Percentiles rank a stretch among this genome's conserved stretches.
Conservation (phyloP, 306 rosid species). For the Castanopsis chinensis region DNA sequence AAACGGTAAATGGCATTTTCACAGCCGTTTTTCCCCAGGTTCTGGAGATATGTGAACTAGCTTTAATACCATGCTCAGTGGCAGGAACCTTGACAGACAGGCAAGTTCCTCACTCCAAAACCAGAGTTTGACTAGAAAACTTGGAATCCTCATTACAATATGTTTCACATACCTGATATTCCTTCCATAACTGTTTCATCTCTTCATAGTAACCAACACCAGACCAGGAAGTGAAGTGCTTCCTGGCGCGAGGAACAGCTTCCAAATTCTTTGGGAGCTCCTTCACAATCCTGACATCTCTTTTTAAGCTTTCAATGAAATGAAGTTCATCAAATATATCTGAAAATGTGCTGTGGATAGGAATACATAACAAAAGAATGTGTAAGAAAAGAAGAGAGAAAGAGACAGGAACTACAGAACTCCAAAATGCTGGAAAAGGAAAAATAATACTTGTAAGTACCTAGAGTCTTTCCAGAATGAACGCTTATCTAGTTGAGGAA, state of each 20-base stretch:
- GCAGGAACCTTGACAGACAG: neutral
- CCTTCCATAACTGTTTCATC: slow-evolving; percentile 70
- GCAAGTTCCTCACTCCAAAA: neutral
- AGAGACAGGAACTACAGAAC: neutral
- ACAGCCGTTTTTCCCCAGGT: neutral
- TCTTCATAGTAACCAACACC: slow-evolving; percentile 80
- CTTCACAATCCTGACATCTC: slow-evolving; percentile 63
- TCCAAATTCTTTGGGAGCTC: slow-evolving; percentile 75
- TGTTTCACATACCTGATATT: slow-evolving; percentile 57
- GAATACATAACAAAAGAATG: slow-evolving; percentile 19
- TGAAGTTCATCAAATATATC: slow-evolving; percentile 84
- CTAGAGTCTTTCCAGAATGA: slow-evolving; percentile 94
- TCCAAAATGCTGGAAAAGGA: slow-evolving; percentile 16
- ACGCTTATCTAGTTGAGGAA: slow-evolving; percentile 87
- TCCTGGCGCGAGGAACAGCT: slow-evolving; percentile 71
- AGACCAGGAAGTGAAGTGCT: slow-evolving; percentile 87
- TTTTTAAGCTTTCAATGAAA: slow-evolving; percentile 68
- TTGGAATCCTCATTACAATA: neutral
- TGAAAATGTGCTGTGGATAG: slow-evolving; percentile 67
- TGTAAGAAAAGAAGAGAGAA: slow-evolving; percentile 9
- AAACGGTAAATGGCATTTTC: neutral
- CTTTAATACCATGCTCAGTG: neutral
- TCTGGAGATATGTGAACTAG: neutral
- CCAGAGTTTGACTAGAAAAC: neutral
- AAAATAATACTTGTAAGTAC: slow-evolving; percentile 32